Evolutionary conservation across 148 eudicot genomes (phyloP), one percentile per base, ranked within the genome.

Genomic region (Amaranthus hypochondriacus): DNA sequence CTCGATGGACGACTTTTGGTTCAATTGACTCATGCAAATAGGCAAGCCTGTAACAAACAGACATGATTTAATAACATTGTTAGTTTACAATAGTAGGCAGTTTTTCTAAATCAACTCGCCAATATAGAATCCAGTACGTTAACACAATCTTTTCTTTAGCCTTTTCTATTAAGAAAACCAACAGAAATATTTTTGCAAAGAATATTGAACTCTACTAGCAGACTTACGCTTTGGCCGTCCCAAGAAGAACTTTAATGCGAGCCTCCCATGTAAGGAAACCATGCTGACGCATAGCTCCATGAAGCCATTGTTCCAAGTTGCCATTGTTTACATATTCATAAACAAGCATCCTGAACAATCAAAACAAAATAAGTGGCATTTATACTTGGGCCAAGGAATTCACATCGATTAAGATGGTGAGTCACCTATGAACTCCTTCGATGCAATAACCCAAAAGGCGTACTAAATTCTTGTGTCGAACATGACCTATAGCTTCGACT

Each of bases 291-390:
- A 90, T 88, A 62, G 87, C 93, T 65, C 97, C 97, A 79, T 92
- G 97, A 76, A 92, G 90, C 97, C 97, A 92, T 81, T 92, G 96
- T 79, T 92, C 97, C 82, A 92, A 80, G 83, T 92, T 92, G 54
- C 97, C 96, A 60, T 92, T 92, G 76, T 90, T 85, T 56, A 92
- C 96, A 70, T 87, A 92, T 78, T 92, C 97, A 75, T 90, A 92
- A 9, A 92, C 97, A 77, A 92, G 83, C 86, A 92, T 87, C 86
- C 96, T 92, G 71, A 52, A 21, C 21, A 18, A 68, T 21, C 48
- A 66, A 58, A 49, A 62, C 8, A 43, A 66, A 47, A 28, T 28
- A 28, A 70, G 9, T 49, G 4, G 9, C 12, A 48, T 11, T 59
- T 70, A n/a, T 56, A 68, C 2, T 21, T 58, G 59, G 70, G 68